These are phyloP conservation scores for Niebla homalea DNA, from an alignment of 495 filamentous ascomycete species.

Conservation along the genomic window DNA sequence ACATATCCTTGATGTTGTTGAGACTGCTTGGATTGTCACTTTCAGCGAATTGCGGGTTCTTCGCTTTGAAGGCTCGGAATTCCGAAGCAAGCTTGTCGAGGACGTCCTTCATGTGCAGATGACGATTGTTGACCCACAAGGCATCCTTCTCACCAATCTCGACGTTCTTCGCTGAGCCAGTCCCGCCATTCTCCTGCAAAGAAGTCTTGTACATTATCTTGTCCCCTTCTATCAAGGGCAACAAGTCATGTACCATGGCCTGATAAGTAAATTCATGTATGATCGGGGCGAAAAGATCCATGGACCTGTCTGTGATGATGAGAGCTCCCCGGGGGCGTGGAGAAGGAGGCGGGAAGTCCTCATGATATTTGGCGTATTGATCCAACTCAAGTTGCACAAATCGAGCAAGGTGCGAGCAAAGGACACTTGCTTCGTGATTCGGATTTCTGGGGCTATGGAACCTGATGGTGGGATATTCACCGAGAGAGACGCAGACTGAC, in stretches of 20 bases:
- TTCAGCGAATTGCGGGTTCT: constrained; percentile 89
- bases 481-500: constrained; percentile 67
- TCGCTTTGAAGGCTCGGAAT: constrained; percentile 77
- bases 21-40: constrained; percentile 55
- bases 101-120: constrained; percentile 95
- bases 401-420: constrained; percentile 78
- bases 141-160: constrained; percentile 79
- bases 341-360: constrained; percentile 66
- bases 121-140: constrained; percentile 86
- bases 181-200: constrained; percentile 52
- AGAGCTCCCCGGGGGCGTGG: constrained; percentile 71
- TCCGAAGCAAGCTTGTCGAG: constrained; percentile 86
- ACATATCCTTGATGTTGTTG: constrained; percentile 92
- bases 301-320: constrained; percentile 77
- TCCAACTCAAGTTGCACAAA: constrained; percentile 87
- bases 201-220: constrained; percentile 74
- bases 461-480: constrained; percentile 80
- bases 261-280: constrained; percentile 97
- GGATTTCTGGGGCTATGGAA: constrained; percentile 69
- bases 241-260: constrained; percentile 88
- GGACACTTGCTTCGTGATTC: constrained; percentile 71
- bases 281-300: constrained; percentile 78
- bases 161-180: constrained; percentile 74
- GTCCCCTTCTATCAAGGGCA: constrained; percentile 75
- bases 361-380: constrained; percentile 64